phyloP scores from a whole-genome alignment of 2,329 filamentous ascomycete genomes.

The Hypoxylon sp. region DNA sequence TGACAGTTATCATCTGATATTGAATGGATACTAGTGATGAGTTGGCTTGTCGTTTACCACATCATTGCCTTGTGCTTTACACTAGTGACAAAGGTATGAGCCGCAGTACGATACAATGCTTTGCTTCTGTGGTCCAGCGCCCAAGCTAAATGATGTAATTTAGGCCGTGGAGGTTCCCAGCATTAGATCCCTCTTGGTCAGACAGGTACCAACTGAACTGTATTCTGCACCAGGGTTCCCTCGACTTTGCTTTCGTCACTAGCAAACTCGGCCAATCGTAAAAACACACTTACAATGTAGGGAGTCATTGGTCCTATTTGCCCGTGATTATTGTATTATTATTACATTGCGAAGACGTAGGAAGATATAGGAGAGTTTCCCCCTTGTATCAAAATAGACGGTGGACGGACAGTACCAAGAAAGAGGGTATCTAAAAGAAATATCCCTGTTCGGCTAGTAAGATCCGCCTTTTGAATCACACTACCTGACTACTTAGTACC shows the following conservation, averaged over 20 bases:
- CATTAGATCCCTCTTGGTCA: conserved; percentile 25
- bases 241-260: conserved; percentile 15
- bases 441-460: conserved; percentile 44
- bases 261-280: conserved; percentile 29
- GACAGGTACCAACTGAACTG: conserved; percentile 33
- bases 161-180: conserved; percentile 32
- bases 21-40: conserved; percentile 41
- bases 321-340: conserved; percentile 13
- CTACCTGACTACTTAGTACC: conserved; percentile 4
- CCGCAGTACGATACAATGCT: conserved; percentile 32
- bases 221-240: conserved; percentile 26
- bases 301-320: conserved; percentile 24
- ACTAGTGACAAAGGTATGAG: conserved; percentile 35
- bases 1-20: conserved; percentile 40
- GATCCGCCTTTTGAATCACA: conserved; percentile 36
- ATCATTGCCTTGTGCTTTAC: conserved; percentile 33
- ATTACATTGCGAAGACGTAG: conserved; percentile 15
- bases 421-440: conserved; percentile 32
- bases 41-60: conserved; percentile 41
- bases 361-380: conserved; percentile 18
- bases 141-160: conserved; percentile 45
- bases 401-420: conserved; percentile 13
- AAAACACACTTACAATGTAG: conserved; percentile 12
- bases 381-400: conserved; percentile 31
- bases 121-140: conserved; percentile 30